Conservation (phyloP, 176 grass and related monocot species). For the Secale cereale region DNA sequence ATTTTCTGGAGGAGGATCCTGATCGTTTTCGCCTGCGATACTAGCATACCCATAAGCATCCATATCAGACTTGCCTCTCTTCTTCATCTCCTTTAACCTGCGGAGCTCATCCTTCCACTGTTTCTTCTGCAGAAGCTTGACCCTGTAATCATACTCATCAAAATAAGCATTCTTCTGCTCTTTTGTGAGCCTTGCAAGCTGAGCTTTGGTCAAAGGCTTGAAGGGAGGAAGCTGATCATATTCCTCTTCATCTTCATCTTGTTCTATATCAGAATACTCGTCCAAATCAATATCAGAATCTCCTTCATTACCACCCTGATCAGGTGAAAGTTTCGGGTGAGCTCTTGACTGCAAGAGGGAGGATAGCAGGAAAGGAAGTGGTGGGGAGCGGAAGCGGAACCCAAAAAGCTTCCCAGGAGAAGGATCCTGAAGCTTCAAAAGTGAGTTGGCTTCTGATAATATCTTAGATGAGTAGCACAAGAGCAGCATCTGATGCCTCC, state of each 20-base stretch:
- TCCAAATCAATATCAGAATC: constrained; percentile 75
- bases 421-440: constrained; percentile 82
- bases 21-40: constrained; percentile 54
- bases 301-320: constrained; percentile 63
- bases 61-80: constrained; percentile 52
- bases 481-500: constrained; percentile 82
- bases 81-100: constrained; percentile 93
- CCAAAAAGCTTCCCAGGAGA: constrained; percentile 69
- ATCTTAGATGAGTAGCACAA: constrained; percentile 96
- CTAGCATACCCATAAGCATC: constrained; percentile 55
- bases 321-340: constrained; percentile 67
- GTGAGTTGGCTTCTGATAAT: constrained; percentile 78
- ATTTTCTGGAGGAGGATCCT: constrained; percentile 78
- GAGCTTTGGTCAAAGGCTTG: constrained; percentile 83
- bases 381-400: constrained; percentile 57
- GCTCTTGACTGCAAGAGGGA: constrained; percentile 75
- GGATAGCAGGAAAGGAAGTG: constrained; percentile 77
- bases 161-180: constrained; percentile 91
- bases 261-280: constrained; percentile 72
- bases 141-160: constrained; percentile 97
- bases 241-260: constrained; percentile 93
- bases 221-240: constrained; percentile 95
- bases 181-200: constrained; percentile 78
- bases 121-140: constrained; percentile 96
- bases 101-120: constrained; percentile 96